These are phyloP conservation scores for Talaromyces piceae DNA, from an alignment of 2,329 filamentous ascomycete species.

Conservation along the genomic window DNA sequence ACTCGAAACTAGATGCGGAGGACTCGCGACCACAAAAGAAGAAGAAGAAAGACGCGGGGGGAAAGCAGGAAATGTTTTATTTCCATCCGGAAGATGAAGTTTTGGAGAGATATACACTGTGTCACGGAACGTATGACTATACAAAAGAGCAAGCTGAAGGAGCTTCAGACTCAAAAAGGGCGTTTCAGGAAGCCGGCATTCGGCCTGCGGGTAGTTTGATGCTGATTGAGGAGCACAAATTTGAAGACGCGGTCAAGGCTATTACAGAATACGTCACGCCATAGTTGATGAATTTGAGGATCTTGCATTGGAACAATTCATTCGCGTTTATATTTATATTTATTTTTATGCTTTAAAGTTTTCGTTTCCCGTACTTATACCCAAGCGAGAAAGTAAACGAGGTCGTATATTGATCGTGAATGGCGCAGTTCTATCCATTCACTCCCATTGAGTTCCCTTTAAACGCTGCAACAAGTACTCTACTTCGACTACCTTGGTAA, in stretches of 20 bases:
- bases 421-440: slow-evolving; percentile 8
- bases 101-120: slow-evolving; percentile 66
- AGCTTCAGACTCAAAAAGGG: slow-evolving; percentile 81
- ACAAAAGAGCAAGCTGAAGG: slow-evolving; percentile 70
- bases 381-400: no score
- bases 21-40: slow-evolving; percentile 57
- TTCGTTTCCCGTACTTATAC: no score
- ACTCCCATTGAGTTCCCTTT: slow-evolving; percentile 46
- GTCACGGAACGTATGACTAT: slow-evolving; percentile 65
- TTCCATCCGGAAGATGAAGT: slow-evolving; percentile 97
- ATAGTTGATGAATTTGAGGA: neutral
- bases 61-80: slow-evolving; percentile 58
- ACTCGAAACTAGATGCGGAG: slow-evolving; percentile 67
- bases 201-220: slow-evolving; percentile 78
- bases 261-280: slow-evolving; percentile 65
- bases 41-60: slow-evolving; percentile 47
- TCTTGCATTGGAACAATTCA: no score
- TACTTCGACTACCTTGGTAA: slow-evolving; percentile 98
- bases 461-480: slow-evolving; percentile 96
- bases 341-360: neutral
- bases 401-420: no score
- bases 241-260: slow-evolving; percentile 66
- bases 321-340: no score
- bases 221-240: slow-evolving; percentile 72
- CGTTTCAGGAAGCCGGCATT: slow-evolving; percentile 90